These are phyloP conservation scores for Scheffersomyces illinoinensis DNA, from an alignment of 1,139 yeast species.

Conservation along the genomic window DNA sequence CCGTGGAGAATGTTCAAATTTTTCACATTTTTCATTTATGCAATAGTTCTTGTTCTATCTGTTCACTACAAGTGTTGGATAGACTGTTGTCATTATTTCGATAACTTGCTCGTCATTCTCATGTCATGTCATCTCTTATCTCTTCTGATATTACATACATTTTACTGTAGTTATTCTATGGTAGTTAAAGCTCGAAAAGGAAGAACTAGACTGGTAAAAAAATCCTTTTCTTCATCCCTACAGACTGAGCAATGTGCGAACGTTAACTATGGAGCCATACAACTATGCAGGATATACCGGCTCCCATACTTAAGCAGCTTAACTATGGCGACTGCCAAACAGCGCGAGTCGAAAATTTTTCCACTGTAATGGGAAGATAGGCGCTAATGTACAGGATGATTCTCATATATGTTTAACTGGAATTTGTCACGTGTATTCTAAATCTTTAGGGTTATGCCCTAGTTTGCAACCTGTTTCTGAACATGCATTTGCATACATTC, in stretches of 20 bases:
- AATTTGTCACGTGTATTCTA: not conserved
- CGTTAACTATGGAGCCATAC: not conserved
- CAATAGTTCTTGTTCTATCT: not conserved
- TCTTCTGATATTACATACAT: conserved; percentile 13
- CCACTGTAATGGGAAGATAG: not conserved
- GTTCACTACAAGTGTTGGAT: not conserved
- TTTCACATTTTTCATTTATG: not conserved
- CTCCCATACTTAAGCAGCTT: not conserved
- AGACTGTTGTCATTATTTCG: not conserved
- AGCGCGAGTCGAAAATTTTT: not conserved
- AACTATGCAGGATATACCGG: not conserved
- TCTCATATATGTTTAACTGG: not conserved
- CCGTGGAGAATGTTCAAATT: not conserved
- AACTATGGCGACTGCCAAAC: not conserved
- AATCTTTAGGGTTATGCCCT: not conserved
- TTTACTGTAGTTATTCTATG: conserved; percentile 14
- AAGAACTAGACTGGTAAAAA: not conserved
- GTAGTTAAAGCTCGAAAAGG: conserved; percentile 5
- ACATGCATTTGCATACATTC: not conserved
- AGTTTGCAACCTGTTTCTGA: not conserved
- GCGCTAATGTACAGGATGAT: not conserved
- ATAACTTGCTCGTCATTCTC: not conserved
- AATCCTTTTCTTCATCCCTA: not conserved
- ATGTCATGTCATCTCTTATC: not conserved
- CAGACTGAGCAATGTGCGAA: not conserved